Evolutionary conservation across 148 eudicot genomes (phyloP), one percentile per base, ranked within the genome.

Genomic region (Mesembryanthemum crystallinum): DNA sequence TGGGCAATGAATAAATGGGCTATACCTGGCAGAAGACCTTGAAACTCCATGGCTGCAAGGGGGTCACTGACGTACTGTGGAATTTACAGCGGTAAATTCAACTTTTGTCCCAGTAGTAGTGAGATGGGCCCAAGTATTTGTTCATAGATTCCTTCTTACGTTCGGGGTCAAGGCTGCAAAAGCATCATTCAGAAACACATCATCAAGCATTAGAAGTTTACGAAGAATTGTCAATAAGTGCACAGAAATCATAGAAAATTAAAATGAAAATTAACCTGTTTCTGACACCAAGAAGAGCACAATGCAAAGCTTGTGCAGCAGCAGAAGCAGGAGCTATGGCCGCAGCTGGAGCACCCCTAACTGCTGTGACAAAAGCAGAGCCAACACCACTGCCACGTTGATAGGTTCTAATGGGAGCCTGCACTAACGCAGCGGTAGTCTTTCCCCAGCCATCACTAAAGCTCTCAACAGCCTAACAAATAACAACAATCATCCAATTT

Each of bases 261-360:
- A 68, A 9, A 61, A 37, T 65, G 45, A 13, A 67, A 75, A 57
- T 28, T 29, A 59, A 94, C 98, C 96, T 89, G 77, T 95, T 95
- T 76, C 97, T 90, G 62, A 95, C 86, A 72, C 98, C 97, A 87
- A 92, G 88, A 84, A 95, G 84, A 77, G 94, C 94, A 80, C 84
- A 88, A 79, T 83, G 96, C 54, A 87, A 27, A 74, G 98, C 98
- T 80, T 93, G 90, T 72, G 91, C 98, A 82, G 96, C 85, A 82
- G 96, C 97, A 81, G 97, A 87, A 79, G 90, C 98, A 58, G 98
- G 98, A 72, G 94, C 92, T 64, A 92, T 79, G 71, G 89, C 94
- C n/a, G 98, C 98, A 51, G 85, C 98, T 59, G 98, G 98, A 62
- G 92, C 94, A 67, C 92, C 93, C 76, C 82, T 90, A 68, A 92